Evolutionary conservation across 495 filamentous ascomycete genomes (phyloP).

Genomic region (Saxispiralis lemnorum): DNA sequence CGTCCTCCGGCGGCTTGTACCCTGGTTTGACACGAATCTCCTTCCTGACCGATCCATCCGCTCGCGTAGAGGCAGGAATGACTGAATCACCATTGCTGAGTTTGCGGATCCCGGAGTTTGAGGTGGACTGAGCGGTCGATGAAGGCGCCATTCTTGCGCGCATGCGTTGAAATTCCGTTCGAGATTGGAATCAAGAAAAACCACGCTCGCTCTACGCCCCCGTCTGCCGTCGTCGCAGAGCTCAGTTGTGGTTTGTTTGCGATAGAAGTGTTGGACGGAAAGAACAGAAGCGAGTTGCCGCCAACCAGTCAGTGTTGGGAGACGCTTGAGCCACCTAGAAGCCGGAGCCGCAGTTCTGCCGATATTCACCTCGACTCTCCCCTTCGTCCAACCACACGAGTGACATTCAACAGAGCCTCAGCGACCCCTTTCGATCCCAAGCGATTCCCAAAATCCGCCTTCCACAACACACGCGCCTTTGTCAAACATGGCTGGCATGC

Average conservation of each 20-base stretch:
- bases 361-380: not conserved
- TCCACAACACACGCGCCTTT: not conserved
- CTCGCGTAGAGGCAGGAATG: slow-evolving; percentile 69
- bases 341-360: no score
- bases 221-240: no score
- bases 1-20: slow-evolving; percentile 88
- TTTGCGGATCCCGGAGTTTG: slow-evolving; percentile 58
- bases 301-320: no score
- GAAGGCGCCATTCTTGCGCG: slow-evolving; percentile 2
- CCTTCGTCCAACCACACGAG: not conserved
- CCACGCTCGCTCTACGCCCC: no score
- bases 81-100: slow-evolving; percentile 56
- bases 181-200: no score
- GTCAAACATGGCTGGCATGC: slow-evolving; percentile 7
- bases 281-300: no score
- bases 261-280: no score
- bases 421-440: no score
- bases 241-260: no score
- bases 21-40: slow-evolving; percentile 88
- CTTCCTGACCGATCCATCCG: slow-evolving; percentile 75
- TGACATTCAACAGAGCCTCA: not conserved
- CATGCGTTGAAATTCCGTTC: no score
- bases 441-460: no score
- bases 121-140: slow-evolving; percentile 25
- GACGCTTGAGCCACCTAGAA: no score